Percentiles rank a stretch among this genome's conserved stretches.
These are phyloP conservation scores for Populus tremula DNA, from an alignment of 345 rosid species.

Conservation along the genomic window DNA sequence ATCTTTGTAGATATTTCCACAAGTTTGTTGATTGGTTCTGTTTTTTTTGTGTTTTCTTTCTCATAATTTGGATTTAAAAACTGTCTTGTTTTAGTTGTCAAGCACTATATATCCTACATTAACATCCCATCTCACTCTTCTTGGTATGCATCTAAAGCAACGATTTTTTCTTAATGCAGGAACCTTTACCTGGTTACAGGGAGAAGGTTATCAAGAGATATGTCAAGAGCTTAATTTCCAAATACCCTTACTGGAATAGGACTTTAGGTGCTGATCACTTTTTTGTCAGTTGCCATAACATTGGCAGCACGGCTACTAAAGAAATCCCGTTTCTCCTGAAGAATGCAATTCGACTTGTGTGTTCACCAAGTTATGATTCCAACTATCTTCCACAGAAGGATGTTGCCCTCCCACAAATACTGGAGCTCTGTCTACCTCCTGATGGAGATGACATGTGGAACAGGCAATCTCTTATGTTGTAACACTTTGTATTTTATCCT, in stretches of 20 bases:
- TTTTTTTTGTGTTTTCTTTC: not conserved
- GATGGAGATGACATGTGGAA: conserved; percentile 83
- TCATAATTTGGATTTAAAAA: conserved; percentile 6
- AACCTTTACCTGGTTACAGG: not conserved
- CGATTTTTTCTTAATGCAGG: not conserved
- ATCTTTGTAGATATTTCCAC: not conserved
- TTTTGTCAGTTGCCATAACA: conserved; percentile 95
- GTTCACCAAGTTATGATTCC: conserved; percentile 96
- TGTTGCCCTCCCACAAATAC: conserved; percentile 88
- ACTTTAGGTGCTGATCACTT: conserved; percentile 97
- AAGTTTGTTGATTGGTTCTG: conserved; percentile 3
- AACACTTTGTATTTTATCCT: too few relatives aligned
- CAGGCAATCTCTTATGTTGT: conserved; percentile 41
- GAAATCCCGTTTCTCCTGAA: conserved; percentile 74
- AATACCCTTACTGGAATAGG: conserved; percentile 94
- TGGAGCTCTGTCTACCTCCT: conserved; percentile 89
- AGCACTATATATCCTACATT: not conserved
- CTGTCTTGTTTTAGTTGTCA: not conserved
- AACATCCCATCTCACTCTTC: not conserved
- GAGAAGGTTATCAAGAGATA: conserved; percentile 56
- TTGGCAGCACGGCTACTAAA: conserved; percentile 90
- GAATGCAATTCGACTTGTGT: conserved; percentile 88
- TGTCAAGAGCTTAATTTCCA: conserved; percentile 58
- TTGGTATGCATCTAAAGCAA: not conserved
- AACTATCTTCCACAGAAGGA: conserved; percentile 95